phyloP scores from a whole-genome alignment of 345 rosid species.

The Hevea brasiliensis region DNA sequence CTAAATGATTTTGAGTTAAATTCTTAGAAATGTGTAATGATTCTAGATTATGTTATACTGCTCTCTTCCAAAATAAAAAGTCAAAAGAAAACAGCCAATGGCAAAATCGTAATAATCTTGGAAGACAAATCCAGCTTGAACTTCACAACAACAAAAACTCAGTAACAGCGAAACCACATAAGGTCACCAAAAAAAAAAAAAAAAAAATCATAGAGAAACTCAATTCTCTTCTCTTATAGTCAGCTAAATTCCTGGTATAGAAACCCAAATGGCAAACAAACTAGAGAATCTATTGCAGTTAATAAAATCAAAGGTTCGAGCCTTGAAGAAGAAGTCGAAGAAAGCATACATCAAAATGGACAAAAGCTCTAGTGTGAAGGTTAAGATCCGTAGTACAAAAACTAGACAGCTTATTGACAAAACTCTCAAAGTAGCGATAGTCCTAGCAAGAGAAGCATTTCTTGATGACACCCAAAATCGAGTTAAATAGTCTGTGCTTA shows the following conservation, averaged over 20 bases:
- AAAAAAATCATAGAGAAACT: background rate
- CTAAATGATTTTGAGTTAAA: no score
- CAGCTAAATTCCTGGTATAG: background rate
- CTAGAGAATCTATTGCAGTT: slow-evolving; percentile 74
- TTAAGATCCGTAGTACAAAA: slow-evolving; percentile 91
- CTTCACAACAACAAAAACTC: background rate
- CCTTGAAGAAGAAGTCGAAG: slow-evolving; percentile 50
- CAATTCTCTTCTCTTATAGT: background rate
- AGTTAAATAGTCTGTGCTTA: no score
- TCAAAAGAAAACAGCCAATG: background rate
- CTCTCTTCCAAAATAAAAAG: no score
- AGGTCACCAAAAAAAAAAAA: background rate
- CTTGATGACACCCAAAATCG: no score
- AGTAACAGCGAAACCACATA: background rate
- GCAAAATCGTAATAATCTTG: slow-evolving; percentile 11
- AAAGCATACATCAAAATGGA: slow-evolving; percentile 86
- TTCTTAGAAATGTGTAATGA: no score
- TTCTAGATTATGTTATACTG: no score
- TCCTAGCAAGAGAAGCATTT: slow-evolving; percentile 57
- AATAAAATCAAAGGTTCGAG: slow-evolving; percentile 80
- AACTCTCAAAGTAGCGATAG: slow-evolving; percentile 79
- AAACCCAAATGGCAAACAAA: slow-evolving; percentile 57
- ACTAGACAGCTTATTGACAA: slow-evolving; percentile 71
- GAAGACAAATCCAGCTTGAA: background rate
- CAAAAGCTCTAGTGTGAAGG: slow-evolving; percentile 89